Base-by-base conservation (phyloP, 2,329 filamentous ascomycete species). In the Fusarium sp. region DNA sequence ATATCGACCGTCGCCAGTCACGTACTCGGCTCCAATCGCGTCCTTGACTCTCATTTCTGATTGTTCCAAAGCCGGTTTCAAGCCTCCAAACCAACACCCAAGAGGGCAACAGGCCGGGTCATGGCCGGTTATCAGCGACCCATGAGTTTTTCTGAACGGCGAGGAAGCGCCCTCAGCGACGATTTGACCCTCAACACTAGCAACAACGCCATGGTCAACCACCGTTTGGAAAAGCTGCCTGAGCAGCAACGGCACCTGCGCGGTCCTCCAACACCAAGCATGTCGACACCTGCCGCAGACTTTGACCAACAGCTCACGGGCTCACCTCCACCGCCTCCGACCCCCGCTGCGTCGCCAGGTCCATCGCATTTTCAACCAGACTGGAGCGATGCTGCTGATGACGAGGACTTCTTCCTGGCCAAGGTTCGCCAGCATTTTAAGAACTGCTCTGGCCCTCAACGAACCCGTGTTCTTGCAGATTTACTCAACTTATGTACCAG, bases 401-500 rank as follows among this genome's bases (percentile, higher is more conserved):
- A 92, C 71, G 92, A 97, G 73, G 92, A 96, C 72, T 86, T 89
- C 64, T 91, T 94, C 68, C 84, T 96, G 50, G 83, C 91, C 65
- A 88, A 93, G 71, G 87, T 95, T 54, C 86, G 91, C 58, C 85
- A 88, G 58, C 87, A 93, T 70, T 98, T 98, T 72, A 87, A 88
- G 70, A 86, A 88, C 50, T 88, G 92, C 75, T 89, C 88, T 54
- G 85, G 88, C 21, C 84, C 87, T 1, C 90, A 94, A 76, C 87
- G 91, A 53, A 91, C 93, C 69, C 85, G 91, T 35, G 86, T 96
- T 69, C 80, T 99, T 56, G 92, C 92, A 46, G 93, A 97, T 73
- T 81, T 99, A 53, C 80, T 99, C 64, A 96, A 96, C 71, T 85
- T 97, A 68, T 99, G 95, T 79, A 96, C 96, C 68, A 97, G 92